Base-by-base conservation (phyloP, 352 stramenopile species). In the Phytophthora colocasiae region DNA sequence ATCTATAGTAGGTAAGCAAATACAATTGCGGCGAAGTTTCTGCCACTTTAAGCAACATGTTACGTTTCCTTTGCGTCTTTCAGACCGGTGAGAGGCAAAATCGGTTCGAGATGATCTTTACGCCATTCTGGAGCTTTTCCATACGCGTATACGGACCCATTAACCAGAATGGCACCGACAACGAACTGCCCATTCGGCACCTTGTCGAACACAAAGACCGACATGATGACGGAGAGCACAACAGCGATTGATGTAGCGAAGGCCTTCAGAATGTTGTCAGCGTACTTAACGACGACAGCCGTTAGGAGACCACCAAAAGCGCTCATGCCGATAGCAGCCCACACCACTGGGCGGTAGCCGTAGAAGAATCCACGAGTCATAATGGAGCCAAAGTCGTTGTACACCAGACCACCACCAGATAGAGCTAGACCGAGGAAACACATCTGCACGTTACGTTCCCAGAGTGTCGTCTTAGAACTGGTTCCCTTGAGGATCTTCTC, bases 221-320 rank as follows among this genome's bases (percentile, higher is more conserved):
- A 93, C 66, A 94, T 77, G 53, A 96, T 83, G 50, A 93, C 85
- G 14, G 83, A 93, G 1, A 96, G 68, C 29, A 96, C 77, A 26
- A 94, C 83, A 6, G 85, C 86, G 52, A 96, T 92, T 8, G 87
- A 93, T 40, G 87, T 96, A 2, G 85, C 85, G 44, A 96, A 96
- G 14, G 81, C 87, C 72, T 96, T 96, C 64, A 96, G 66, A 58
- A 96, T 91, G 58, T 96, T 96, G 71, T 96, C 87, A 17, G 87
- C 86, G 56, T 94, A 96, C 59, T 93, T 93, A 58, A 96, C 86
- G 19, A 96, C 87, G 5, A 93, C 83, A 12, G 87, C 87, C 5
- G 86, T 94, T 43, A 96, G 78, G 48, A 96, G 60, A 0, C 87
- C 87, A 31, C 87, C 87, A 38, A 93, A 86, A 9, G 85, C 87